Base-by-base conservation (phyloP, 768 basidiomycete species). In the Leccinum obscurum region DNA sequence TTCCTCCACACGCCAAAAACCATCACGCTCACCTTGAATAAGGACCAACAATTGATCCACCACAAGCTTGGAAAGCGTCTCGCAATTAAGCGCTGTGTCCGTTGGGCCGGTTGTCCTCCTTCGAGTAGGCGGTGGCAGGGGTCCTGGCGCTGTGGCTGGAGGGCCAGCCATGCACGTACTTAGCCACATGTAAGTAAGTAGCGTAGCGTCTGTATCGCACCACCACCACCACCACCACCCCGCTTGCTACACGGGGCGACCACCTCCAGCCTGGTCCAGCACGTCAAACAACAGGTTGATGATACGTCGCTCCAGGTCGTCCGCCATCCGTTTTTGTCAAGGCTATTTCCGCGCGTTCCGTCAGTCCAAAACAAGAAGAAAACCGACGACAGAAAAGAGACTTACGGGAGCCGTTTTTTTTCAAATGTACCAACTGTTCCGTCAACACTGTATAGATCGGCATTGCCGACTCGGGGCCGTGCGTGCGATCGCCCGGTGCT, bases 401-500 rank as follows among this genome's bases (percentile, higher is more conserved):
- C 87, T 63, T 62, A 94, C 94, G 15, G 93, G 91, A 7, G 81
- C 84, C 13, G 80, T 22, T 22, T 22, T 22, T 22, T 22, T 22
- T 84, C 76, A 93, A 71, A 44, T 81, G 81, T 50, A 78, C 77
- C 65, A 95, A 69, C 58, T 90, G 86, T 52, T 80, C 80, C 22
- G 80, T 80, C 41, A 97, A 77, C 17, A 89, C 78, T 54, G 84
- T 79, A 62, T 80, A 94, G 54, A 90, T 85, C 1, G 89, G 86
- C 58, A 79, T 73, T n/a, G 83, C 80, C 51, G 80, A 76, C 9
- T 88, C 85, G 1, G 94, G 89, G 55, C 97, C 96, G 72, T 98
- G 95, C n/a, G 84, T 85, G 28, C 95, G 83, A 72, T 98, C 95
- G 58, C 95, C 95, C 54, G 87, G 81, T 48, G 95, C 94, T 96